Evolutionary conservation across 2,329 filamentous ascomycete species (phyloP), one percentile per base, ranked within the genome.

Genomic region (Venturia oleaginea): DNA sequence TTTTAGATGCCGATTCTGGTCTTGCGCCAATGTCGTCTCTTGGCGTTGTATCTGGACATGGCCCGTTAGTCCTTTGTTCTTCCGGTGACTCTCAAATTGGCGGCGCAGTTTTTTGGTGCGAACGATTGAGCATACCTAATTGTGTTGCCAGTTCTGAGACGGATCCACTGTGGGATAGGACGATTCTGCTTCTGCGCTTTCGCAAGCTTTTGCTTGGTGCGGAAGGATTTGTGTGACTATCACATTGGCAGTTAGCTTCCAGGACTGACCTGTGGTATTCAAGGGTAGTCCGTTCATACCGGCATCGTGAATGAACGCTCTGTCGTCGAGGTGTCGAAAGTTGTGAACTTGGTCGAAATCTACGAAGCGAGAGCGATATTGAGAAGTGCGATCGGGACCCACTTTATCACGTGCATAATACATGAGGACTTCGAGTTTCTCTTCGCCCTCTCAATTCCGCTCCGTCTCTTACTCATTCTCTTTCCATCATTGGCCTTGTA

Each of bases 141-240:
- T 83, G 92, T 97, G 88, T 99, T 99, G 82, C 88, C 89, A 76
- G 94, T 97, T 81, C 93, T 89, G 78, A 99, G 88, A 80, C 94
- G 90, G 80, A 99, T 97, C 94, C 94, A 99, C 86, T 99, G 94
- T 72, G 94, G 94, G 80, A 99, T 97, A 75, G 94, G 94, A 80
- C 94, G 90, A 89, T 99, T 99, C 86, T 97, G 93, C 88, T 96
- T 97, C 87, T 97, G 93, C 80, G 94, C 94, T 87, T 93, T 97
- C 79, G 94, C 94, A 85, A 99, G 92, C 94, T 99, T 99, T 83
- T 95, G 90, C 92, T 99, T 99, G 83, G 92, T 97, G 81, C 92
- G 90, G 92, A 99, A 99, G 80, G 92, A 91, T 89, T 99, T 99
- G 86, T 99, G 92, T 89, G 89, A 66, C 65, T 67, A 61, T 60